Evolutionary conservation across 139 green algal genomes (phyloP).

Genomic region (Mychonastes homosphaera): DNA sequence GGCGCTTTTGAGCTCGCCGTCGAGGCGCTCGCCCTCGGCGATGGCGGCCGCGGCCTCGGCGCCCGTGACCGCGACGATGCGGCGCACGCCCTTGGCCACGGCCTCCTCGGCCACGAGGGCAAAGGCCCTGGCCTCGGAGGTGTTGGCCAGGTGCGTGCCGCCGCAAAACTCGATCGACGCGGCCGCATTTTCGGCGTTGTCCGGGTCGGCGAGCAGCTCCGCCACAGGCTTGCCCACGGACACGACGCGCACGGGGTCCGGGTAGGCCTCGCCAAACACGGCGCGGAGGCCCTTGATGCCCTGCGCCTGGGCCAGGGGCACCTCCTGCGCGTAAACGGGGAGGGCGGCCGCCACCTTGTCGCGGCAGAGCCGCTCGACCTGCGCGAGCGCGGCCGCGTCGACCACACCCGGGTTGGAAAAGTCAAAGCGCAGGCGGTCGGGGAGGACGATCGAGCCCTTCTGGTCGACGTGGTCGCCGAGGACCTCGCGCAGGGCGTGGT

Average conservation of each 20-base stretch:
- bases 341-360: slow-evolving; percentile 31
- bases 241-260: slow-evolving; percentile 95
- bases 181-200: slow-evolving; percentile 28
- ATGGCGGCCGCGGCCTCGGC: slow-evolving; percentile 60
- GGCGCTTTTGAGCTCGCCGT: slow-evolving; percentile 40
- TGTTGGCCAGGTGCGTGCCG: slow-evolving; percentile 89
- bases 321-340: slow-evolving; percentile 69
- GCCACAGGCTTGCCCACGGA: slow-evolving; percentile 76
- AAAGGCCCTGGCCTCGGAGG: slow-evolving; percentile 68
- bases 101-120: slow-evolving; percentile 90
- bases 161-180: slow-evolving; percentile 94
- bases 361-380: slow-evolving; percentile 56
- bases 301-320: slow-evolving; percentile 68
- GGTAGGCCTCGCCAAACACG: slow-evolving; percentile 96
- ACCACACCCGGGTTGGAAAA: slow-evolving; percentile 83
- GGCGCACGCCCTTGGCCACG: slow-evolving; percentile 87
- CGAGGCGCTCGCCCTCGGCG: slow-evolving; percentile 46
- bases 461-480: slow-evolving; percentile 91
- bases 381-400: slow-evolving; percentile 18
- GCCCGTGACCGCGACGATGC: slow-evolving; percentile 81
- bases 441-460: slow-evolving; percentile 90
- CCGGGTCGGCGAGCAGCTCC: slow-evolving; percentile 65
- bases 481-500: slow-evolving; percentile 75
- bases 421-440: slow-evolving; percentile 90
- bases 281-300: slow-evolving; percentile 81